Percentiles rank a stretch among this genome's conserved stretches.
These are phyloP conservation scores for Hanseniaspora thailandica DNA, from an alignment of 805 yeast species.

Conservation along the genomic window DNA sequence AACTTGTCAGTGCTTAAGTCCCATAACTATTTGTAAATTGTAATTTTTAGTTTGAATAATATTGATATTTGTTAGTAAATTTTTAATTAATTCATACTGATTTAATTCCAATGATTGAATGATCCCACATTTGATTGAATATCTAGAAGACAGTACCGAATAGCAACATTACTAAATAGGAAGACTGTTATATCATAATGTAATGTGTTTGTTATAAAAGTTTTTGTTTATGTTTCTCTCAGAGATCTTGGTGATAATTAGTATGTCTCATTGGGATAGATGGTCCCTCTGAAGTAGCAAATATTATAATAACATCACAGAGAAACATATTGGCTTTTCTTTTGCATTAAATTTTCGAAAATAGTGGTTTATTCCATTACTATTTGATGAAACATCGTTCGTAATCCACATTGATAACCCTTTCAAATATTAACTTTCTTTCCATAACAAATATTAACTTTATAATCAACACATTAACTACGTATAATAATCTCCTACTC, in stretches of 20 bases:
- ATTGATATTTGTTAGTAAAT: slow-evolving; percentile 36
- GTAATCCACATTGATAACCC: neutral
- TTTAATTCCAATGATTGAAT: too few species aligned
- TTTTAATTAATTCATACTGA: neutral
- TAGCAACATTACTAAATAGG: neutral
- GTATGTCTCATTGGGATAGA: slow-evolving; percentile 76
- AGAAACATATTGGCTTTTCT: slow-evolving; percentile 17
- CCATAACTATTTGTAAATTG: slow-evolving; percentile 59
- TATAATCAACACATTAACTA: slow-evolving; percentile 10
- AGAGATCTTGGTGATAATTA: slow-evolving; percentile 96
- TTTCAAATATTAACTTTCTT: neutral
- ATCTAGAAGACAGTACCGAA: neutral
- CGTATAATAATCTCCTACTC: neutral
- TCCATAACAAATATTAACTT: neutral
- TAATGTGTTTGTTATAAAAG: slow-evolving; percentile 20
- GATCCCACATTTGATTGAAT: neutral
- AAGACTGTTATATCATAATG: neutral
- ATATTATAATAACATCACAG: slow-evolving; percentile 69
- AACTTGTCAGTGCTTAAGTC: slow-evolving; percentile 72
- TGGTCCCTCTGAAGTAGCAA: slow-evolving; percentile 98
- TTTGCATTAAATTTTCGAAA: neutral
- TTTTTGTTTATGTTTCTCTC: slow-evolving; percentile 32
- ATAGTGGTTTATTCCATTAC: neutral
- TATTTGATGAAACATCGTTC: neutral
- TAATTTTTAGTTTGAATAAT: neutral